Conservation (phyloP, 2,329 filamentous ascomycete genomes). For the Penicillium sp. region DNA sequence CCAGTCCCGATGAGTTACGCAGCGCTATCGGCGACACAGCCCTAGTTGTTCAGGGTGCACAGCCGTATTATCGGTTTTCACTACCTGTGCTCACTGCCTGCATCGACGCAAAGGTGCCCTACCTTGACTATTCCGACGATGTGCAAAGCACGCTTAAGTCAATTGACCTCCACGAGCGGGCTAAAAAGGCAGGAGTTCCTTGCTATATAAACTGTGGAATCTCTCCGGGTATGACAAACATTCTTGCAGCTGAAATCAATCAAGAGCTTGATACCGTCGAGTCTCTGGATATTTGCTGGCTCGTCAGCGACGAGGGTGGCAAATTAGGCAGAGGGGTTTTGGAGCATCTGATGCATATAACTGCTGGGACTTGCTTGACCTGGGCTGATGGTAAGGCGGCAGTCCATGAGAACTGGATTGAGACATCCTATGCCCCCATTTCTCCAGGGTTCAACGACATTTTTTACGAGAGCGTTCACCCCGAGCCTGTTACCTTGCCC, state of each 20-base stretch:
- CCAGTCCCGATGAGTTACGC: background rate
- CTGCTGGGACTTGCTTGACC: conserved; percentile 26
- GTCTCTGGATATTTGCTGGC: conserved; percentile 25
- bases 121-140: background rate
- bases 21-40: background rate
- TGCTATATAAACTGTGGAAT: background rate
- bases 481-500: conserved; percentile 27
- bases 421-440: conserved; percentile 24
- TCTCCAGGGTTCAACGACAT: conserved; percentile 10
- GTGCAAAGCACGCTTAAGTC: background rate
- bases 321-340: conserved; percentile 24
- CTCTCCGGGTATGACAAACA: background rate
- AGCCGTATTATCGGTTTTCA: background rate
- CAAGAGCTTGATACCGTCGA: conserved; percentile 24
- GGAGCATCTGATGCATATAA: conserved; percentile 29
- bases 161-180: background rate
- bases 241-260: background rate
- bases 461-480: conserved; percentile 27
- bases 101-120: background rate
- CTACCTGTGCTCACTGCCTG: background rate
- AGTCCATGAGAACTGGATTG: conserved; percentile 26
- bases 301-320: conserved; percentile 23
- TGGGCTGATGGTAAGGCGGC: conserved; percentile 14
- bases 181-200: background rate
- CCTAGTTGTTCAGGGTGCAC: background rate